These are phyloP conservation scores for Sechiopsis laciniata DNA, from an alignment of 306 rosid species.

Conservation along the genomic window DNA sequence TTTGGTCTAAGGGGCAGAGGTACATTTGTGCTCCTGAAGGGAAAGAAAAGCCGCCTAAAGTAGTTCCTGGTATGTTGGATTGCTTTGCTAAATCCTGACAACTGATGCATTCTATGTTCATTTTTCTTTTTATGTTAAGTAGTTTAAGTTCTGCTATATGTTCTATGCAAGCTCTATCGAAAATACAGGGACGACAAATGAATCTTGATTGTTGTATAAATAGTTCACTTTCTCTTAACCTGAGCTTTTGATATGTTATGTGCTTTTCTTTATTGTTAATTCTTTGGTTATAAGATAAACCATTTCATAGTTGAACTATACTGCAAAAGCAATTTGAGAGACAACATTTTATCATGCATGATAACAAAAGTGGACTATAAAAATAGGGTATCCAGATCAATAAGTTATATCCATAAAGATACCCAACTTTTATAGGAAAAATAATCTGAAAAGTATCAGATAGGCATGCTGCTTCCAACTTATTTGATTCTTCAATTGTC, in stretches of 20 bases:
- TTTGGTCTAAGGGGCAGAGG: slow-evolving; percentile 80
- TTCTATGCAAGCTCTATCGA: not conserved
- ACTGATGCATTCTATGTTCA: slow-evolving; percentile 11
- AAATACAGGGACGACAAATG: slow-evolving; percentile 16
- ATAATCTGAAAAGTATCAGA: no score
- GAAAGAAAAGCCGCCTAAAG: slow-evolving; percentile 70
- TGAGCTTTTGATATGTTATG: not conserved
- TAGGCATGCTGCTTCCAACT: no score
- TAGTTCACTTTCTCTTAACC: not conserved
- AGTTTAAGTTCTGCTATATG: not conserved
- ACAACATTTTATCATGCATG: no score
- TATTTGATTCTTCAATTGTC: no score
- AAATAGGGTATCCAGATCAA: no score
- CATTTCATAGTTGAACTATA: no score
- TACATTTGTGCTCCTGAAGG: slow-evolving; percentile 56
- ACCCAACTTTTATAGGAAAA: no score
- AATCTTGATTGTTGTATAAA: slow-evolving; percentile 20
- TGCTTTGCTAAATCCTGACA: slow-evolving; percentile 2
- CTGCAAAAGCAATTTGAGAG: no score
- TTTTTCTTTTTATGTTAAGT: not conserved
- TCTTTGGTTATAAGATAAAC: no score
- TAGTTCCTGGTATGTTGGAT: slow-evolving; percentile 62
- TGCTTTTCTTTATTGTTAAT: not conserved
- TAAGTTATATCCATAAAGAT: no score
- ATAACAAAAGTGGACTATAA: no score